Percentiles rank a stretch among this genome's conserved stretches.
Conservation (phyloP, 192 early-diverging fungal species). For the Coemansia sp. region DNA sequence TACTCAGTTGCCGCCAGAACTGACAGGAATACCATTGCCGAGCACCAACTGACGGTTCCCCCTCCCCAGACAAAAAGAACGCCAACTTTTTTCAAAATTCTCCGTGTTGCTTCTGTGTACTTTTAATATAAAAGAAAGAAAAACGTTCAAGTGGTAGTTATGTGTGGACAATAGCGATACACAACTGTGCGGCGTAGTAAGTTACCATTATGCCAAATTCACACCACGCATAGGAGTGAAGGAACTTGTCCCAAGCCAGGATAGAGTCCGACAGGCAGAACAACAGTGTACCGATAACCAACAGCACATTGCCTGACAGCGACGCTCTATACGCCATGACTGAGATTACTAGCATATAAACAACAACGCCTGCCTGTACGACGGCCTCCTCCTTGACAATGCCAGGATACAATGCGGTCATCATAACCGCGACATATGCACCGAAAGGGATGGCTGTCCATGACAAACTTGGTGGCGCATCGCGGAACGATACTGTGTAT, state of each 20-base stretch:
- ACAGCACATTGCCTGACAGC: conserved; percentile 23
- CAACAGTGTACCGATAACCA: conserved; percentile 34
- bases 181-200: conserved; percentile 53
- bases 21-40: background rate
- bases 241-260: conserved; percentile 48
- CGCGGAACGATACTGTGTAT: conserved; percentile 26
- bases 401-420: conserved; percentile 18
- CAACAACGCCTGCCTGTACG: conserved; percentile 40
- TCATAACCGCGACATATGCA: conserved; percentile 30
- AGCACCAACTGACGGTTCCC: background rate
- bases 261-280: conserved; percentile 53
- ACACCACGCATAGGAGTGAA: conserved; percentile 24
- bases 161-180: conserved; percentile 35
- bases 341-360: conserved; percentile 34
- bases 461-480: conserved; percentile 8
- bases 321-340: conserved; percentile 43
- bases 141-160: background rate
- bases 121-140: conserved; percentile 3
- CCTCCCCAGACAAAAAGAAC: background rate
- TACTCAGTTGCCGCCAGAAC: background rate
- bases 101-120: conserved; percentile 2
- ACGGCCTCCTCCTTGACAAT: conserved; percentile 23
- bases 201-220: conserved; percentile 47
- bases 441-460: conserved; percentile 31
- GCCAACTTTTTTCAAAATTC: background rate